Evolutionary conservation across 2,329 filamentous ascomycete genomes (phyloP), one percentile per base, ranked within the genome.

Genomic region (Aspergillus ruber): DNA sequence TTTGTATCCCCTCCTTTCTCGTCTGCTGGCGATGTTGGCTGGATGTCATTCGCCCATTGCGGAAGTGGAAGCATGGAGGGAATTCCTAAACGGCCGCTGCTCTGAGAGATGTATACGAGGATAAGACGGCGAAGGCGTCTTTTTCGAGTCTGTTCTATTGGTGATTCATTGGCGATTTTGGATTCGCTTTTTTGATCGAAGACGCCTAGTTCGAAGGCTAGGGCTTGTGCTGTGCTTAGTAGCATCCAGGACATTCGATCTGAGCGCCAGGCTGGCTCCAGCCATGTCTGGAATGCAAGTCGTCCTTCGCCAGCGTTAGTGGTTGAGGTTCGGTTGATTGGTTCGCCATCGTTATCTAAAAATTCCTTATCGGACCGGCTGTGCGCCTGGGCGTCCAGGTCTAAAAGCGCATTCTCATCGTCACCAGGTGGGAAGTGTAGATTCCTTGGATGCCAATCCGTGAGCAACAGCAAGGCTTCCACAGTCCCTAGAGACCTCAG

Each of bases 231-330:
- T 33, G 90, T 94, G 61, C 89, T 94, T 25, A 97, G 78, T 12
- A 97, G 75, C 89, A 96, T 96, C 91, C 91, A 96, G 63, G 88
- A 95, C 88, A 96, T 95, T 46, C 90, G 86, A 61, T 96, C 91
- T 54, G 86, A 89, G 58, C 91, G 80, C 89, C 91, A 96, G 7
- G 89, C 91, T 2, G 93, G 93, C 66, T 98, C 93, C 3, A 97
- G 81, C 89, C 93, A 97, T 65, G 89, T 91, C 63, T 95, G 90
- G 54, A 96, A 74, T 2, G 72, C 93, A 23, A 90, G 78, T 65
- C 87, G 85, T 8, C 88, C 89, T 40, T 89, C 88, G 17, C 89
- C 79, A n/a, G 82, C 81, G 25, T 78, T 79, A 23, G 65, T 73
- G n/a, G 75, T 70, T 6, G 69, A 68, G n/a, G 70, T 71, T 43